phyloP scores from a whole-genome alignment of 1,139 yeast species.

The Saccharomyces hybrid region DNA sequence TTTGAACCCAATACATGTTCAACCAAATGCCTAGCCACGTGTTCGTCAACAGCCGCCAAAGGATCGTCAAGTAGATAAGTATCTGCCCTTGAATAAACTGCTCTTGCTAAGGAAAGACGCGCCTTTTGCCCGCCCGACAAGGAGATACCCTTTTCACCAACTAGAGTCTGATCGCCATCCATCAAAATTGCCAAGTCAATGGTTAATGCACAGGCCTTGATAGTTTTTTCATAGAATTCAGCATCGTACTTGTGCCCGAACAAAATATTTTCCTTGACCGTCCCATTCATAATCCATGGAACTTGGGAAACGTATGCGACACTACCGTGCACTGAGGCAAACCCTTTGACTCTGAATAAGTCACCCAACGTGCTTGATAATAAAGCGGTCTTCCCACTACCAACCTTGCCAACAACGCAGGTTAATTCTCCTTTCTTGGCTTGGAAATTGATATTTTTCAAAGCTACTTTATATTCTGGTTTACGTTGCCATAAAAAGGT shows the following conservation, averaged over 20 bases:
- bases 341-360: slow-evolving; percentile 70
- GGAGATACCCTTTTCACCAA: slow-evolving; percentile 96
- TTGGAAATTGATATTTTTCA: slow-evolving; percentile 57
- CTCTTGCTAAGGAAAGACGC: slow-evolving; percentile 84
- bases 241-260: slow-evolving; percentile 86
- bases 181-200: slow-evolving; percentile 73
- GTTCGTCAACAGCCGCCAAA: slow-evolving; percentile 93
- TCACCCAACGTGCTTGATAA: slow-evolving; percentile 84
- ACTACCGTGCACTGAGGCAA: slow-evolving; percentile 65
- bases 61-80: slow-evolving; percentile 85
- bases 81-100: slow-evolving; percentile 92
- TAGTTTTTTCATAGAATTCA: slow-evolving; percentile 66
- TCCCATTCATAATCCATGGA: slow-evolving; percentile 96
- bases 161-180: slow-evolving; percentile 84
- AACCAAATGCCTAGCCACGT: slow-evolving; percentile 80
- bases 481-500: slow-evolving; percentile 85
- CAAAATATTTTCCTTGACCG: slow-evolving; percentile 83
- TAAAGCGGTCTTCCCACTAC: slow-evolving; percentile 85
- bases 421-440: slow-evolving; percentile 76
- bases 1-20: slow-evolving; percentile 72
- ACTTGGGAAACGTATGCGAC: slow-evolving; percentile 88
- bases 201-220: slow-evolving; percentile 84
- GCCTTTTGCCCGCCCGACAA: slow-evolving; percentile 98
- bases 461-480: slow-evolving; percentile 71
- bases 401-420: slow-evolving; percentile 90